A percentile compares a stretch with the other conserved stretches of the same genome.
phyloP scores from a whole-genome alignment of 176 grass and related monocot genomes.

The Ensete ventricosum region DNA sequence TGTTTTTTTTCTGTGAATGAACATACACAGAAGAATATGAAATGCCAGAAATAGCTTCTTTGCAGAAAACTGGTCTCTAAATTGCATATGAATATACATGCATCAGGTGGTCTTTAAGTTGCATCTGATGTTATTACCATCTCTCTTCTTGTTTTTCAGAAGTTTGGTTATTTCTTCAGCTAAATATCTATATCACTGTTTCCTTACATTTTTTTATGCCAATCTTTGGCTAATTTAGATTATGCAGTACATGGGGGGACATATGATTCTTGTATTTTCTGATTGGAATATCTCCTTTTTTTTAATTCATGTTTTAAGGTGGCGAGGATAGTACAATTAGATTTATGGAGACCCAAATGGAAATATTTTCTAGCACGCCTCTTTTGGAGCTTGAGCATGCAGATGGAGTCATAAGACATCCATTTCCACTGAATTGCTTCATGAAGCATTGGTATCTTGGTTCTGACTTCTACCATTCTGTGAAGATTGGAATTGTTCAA shows the following conservation, averaged over 20 bases:
- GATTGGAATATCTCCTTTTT: constrained; percentile 8
- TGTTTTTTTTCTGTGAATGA: neutral
- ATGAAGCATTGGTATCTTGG: constrained; percentile 91
- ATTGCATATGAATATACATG: neutral
- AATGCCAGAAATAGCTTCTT: neutral
- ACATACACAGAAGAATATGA: neutral
- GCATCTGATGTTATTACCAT: neutral
- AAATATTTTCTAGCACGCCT: constrained; percentile 54
- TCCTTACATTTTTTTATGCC: neutral
- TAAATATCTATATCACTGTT: neutral
- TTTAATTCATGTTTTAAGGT: constrained; percentile 29
- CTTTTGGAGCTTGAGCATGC: constrained; percentile 77
- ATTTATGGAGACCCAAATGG: constrained; percentile 64
- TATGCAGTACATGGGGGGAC: neutral
- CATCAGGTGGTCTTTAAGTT: neutral
- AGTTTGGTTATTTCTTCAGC: neutral
- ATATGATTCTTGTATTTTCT: constrained; percentile 12
- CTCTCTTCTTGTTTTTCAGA: neutral
- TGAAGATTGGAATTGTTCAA: constrained; percentile 97
- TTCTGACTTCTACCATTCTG: constrained; percentile 81
- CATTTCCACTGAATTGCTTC: constrained; percentile 94
- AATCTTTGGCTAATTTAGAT: neutral
- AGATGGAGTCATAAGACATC: constrained; percentile 88
- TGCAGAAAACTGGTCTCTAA: neutral
- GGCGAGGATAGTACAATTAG: constrained; percentile 93